Percentiles rank a stretch among this genome's conserved stretches.
Evolutionary conservation across 306 rosid species (phyloP).

Genomic region (Malus sieversii): DNA sequence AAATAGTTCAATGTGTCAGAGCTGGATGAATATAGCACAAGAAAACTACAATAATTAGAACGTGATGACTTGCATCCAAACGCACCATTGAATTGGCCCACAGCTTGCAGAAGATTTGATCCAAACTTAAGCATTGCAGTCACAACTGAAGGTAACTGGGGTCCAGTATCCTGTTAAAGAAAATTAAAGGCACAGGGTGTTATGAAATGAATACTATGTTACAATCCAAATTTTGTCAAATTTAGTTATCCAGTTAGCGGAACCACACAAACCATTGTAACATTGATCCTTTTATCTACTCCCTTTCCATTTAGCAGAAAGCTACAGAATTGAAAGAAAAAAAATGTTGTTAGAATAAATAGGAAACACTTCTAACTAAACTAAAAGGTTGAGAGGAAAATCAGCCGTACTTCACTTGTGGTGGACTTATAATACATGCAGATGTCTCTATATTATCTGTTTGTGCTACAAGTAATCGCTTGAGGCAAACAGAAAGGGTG

Average conservation of each 20-base stretch:
- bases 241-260: conserved; percentile 3
- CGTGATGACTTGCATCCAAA: neutral
- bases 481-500: conserved; percentile 24
- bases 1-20: conserved; percentile 26
- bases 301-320: conserved; percentile 88
- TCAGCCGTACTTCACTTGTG: conserved; percentile 63
- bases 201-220: conserved; percentile 15
- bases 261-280: conserved; percentile 45
- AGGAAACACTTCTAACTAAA: conserved; percentile 1
- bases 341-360: conserved; percentile 25
- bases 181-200: conserved; percentile 6
- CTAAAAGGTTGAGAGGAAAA: conserved; percentile 2
- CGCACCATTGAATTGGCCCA: conserved; percentile 85
- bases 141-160: conserved; percentile 79
- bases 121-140: conserved; percentile 63
- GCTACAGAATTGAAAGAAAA: conserved; percentile 40
- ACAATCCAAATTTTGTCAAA: conserved; percentile 13
- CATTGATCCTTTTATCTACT: conserved; percentile 45
- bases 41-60: conserved; percentile 19
- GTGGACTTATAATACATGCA: conserved; percentile 84
- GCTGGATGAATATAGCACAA: conserved; percentile 4
- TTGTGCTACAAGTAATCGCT: conserved; percentile 77
- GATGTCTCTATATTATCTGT: conserved; percentile 69
- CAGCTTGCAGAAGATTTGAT: conserved; percentile 81
- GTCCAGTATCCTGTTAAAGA: conserved; percentile 67